Evolutionary conservation across 169 alveolate genomes (phyloP), one percentile per base, ranked within the genome.

Genomic region (Perkinsus olseni): DNA sequence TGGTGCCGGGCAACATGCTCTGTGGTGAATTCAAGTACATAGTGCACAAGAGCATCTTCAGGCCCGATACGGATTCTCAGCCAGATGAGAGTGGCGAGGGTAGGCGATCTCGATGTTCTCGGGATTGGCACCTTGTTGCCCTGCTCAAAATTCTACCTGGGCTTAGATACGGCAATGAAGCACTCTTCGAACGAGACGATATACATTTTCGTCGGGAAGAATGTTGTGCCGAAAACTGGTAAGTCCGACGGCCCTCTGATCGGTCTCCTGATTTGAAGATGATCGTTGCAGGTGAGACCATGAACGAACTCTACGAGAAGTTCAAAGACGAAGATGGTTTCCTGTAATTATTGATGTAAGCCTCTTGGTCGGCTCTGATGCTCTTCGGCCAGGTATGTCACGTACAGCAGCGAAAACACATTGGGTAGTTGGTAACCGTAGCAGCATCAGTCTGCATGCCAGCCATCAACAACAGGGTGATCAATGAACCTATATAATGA

Each of bases 1-100:
- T 97, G 92, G 98, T 97, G 0, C 98, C 98, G 28, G 94, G 95
- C 95, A 97, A 96, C 91, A 97, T 97, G 98, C 94, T 97, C 94
- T 96, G 95, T 40, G 98, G 98, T 37, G 98, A 97, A 91, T 97
- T 97, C 94, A 97, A 97, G 96, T 97, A 96, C 95, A 96, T 97
- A n/a, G 93, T 97, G 10, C 98, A 97, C 93, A 97, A 97, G 92
- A 98, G 97, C 91, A 93, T 97, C 39, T 94, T 95, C 92, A 95
- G 92, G 38, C 95, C 97, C 94, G 96, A 94, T 28, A 28, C 82
- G 82, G 82, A 62, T 28, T 4, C 82, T 4, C 82, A 62, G 82
- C 31, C 82, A 3, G 82, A 62, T 1, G 82, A 62, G 31, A 62
- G 31, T 24, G 82, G 82, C 82, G 31, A 24, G 17, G 82, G 82